Percentiles rank a stretch among this genome's conserved stretches.
Evolutionary conservation across 306 rosid genomes (phyloP).

Genomic region (Erythrophleum fordii): DNA sequence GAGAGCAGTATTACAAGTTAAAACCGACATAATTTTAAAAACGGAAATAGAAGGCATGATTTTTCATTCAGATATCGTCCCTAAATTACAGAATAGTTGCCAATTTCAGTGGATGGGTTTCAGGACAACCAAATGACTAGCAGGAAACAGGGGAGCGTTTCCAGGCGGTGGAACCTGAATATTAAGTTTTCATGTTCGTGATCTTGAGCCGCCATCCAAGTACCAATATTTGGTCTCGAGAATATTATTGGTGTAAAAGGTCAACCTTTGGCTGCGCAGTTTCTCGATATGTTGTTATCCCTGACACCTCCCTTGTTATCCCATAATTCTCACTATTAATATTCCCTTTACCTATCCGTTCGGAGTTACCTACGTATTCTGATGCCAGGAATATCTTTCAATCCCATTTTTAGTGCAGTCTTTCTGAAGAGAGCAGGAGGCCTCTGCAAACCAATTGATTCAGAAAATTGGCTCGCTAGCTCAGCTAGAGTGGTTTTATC

Average conservation of each 20-base stretch:
- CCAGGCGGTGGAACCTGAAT: background rate
- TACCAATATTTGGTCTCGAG: background rate
- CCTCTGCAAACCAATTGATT: conserved; percentile 80
- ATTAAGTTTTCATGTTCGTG: background rate
- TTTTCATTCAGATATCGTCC: conserved; percentile 20
- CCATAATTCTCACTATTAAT: background rate
- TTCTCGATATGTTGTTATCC: background rate
- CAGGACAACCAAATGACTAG: conserved; percentile 17
- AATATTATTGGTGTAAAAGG: background rate
- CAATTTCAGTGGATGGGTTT: background rate
- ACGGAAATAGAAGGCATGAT: background rate
- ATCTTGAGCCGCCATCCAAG: background rate
- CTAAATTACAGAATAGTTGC: background rate
- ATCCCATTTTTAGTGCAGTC: conserved; percentile 90
- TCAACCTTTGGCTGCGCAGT: background rate
- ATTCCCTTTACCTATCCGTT: background rate
- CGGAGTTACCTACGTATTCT: conserved; percentile 62
- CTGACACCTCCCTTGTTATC: background rate
- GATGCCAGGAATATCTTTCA: conserved; percentile 88
- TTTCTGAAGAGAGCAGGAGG: conserved; percentile 82
- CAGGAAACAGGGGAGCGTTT: background rate
- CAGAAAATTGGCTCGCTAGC: conserved; percentile 68
- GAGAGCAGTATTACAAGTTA: background rate
- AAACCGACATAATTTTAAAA: background rate
- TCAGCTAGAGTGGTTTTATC: conserved; percentile 79